phyloP scores from a whole-genome alignment of 768 basidiomycete species.

The Lentinula guzmanii region DNA sequence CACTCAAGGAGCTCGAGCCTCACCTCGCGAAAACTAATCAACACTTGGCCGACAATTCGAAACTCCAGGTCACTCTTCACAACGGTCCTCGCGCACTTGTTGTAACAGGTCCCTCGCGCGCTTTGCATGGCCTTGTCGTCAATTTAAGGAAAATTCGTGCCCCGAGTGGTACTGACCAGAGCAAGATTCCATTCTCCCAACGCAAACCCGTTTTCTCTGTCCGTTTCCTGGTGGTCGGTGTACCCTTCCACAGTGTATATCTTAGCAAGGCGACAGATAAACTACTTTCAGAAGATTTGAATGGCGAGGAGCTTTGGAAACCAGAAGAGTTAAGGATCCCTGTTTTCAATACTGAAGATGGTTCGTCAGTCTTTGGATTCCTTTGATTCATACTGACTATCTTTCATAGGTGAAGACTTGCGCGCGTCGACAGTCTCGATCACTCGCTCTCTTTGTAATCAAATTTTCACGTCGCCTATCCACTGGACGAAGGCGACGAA shows the following conservation, averaged over 20 bases:
- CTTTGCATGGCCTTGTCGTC: conserved; percentile 92
- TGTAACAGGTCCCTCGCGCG: conserved; percentile 85
- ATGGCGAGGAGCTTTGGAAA: conserved; percentile 74
- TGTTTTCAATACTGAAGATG: conserved; percentile 91
- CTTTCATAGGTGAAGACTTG: conserved; percentile 72
- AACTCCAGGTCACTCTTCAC: conserved; percentile 82
- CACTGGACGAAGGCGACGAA: conserved; percentile 89
- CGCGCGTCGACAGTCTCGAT: conserved; percentile 64
- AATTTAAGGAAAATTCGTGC: conserved; percentile 88
- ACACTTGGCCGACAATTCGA: conserved; percentile 72
- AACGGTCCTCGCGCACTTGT: conserved; percentile 91
- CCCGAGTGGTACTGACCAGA: conserved; percentile 82
- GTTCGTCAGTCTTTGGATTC: conserved; percentile 36
- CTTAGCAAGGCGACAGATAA: conserved; percentile 69
- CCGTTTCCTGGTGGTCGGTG: conserved; percentile 92
- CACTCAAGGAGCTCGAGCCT: conserved; percentile 66
- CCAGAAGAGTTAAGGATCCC: conserved; percentile 67
- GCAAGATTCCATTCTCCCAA: conserved; percentile 91
- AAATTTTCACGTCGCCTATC: conserved; percentile 88
- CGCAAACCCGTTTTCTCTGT: conserved; percentile 90
- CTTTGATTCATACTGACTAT: background rate
- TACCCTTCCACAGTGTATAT: conserved; percentile 93
- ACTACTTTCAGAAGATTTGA: conserved; percentile 69
- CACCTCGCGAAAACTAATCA: conserved; percentile 87
- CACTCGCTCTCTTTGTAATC: conserved; percentile 84